Percentiles rank a stretch among this genome's conserved stretches.
Evolutionary conservation across 1,139 yeast species (phyloP).

Genomic region (Saccharomyces hybrid): DNA sequence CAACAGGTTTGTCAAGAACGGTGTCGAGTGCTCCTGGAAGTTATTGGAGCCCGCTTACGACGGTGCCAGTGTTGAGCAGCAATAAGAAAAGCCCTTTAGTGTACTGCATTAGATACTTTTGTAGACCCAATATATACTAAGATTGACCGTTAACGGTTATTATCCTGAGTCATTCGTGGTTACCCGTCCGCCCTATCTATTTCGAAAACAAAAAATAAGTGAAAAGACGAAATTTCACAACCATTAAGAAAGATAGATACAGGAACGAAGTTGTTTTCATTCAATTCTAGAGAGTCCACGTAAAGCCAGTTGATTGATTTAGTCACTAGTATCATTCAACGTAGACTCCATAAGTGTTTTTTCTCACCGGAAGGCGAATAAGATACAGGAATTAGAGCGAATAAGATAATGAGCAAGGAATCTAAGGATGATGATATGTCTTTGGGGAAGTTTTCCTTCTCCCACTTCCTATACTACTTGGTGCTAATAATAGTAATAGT

Average conservation of each 20-base stretch:
- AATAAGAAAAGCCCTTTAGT: background rate
- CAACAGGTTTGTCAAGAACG: slow-evolving; percentile 55
- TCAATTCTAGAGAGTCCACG: background rate
- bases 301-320: background rate
- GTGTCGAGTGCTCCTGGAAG: slow-evolving; percentile 73
- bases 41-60: slow-evolving; percentile 78
- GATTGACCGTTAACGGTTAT: background rate
- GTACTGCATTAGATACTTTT: background rate
- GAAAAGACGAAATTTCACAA: background rate
- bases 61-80: slow-evolving; percentile 52
- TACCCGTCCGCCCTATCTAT: background rate
- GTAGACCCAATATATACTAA: background rate
- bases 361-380: background rate
- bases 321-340: background rate
- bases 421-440: slow-evolving; percentile 9
- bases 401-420: slow-evolving; percentile 7
- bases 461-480: slow-evolving; percentile 14
- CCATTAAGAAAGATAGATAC: background rate
- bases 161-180: background rate
- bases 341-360: background rate
- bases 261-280: background rate
- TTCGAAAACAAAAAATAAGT: background rate
- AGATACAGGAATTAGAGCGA: background rate
- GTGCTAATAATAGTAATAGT: slow-evolving; percentile 18
- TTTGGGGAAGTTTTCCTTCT: slow-evolving; percentile 14